Evolutionary conservation across 2,329 filamentous ascomycete genomes (phyloP), one percentile per base, ranked within the genome.

Genomic region (Kalaharituber pfeilii): DNA sequence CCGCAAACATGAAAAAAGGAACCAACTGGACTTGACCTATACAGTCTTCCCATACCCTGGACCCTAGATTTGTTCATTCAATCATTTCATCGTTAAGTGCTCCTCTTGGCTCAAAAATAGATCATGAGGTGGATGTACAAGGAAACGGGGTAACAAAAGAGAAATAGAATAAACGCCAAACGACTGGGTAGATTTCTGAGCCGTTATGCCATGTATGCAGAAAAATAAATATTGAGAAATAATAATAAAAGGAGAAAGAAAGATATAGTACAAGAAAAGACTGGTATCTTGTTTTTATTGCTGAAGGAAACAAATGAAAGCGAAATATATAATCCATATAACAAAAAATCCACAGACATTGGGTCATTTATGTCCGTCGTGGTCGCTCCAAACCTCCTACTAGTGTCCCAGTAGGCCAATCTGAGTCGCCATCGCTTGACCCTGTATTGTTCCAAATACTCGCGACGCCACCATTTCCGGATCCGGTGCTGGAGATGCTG

Each of bases 401-500:
- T 74, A 72, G 70, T 69, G 69, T 64, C 22, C 42, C 42, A 18
- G 24, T 47, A 22, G 42, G 42, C 42, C 42, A 47, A 22, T 47
- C 42, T 22, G 15, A 11, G 42, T 47, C 42, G 15, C 18, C 42
- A 13, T 47, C 42, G 7, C 20, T 39, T 20, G 42, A 15, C 30
- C 9, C 9, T 20, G n/a, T 47, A 47, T 15, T 15, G 42, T 4
- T 25, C 42, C 42, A 47, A 22, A 47, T 47, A 22, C 25, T 47
- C 22, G 42, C 25, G 18, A 13, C 42, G 13, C 13, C 25, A 25
- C 18, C 18, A 13, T 13, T 13, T 11, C 3, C 42, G 42, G 42
- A 47, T 18, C 42, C 42, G 2, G 42, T 18, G 22, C 42, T 47
- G n/a, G 42, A 77, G 74, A 76, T 75, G 78, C 78, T 79, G 78